These are phyloP conservation scores for Mycena floridula DNA, from an alignment of 768 basidiomycete genomes.

Conservation along the genomic window DNA sequence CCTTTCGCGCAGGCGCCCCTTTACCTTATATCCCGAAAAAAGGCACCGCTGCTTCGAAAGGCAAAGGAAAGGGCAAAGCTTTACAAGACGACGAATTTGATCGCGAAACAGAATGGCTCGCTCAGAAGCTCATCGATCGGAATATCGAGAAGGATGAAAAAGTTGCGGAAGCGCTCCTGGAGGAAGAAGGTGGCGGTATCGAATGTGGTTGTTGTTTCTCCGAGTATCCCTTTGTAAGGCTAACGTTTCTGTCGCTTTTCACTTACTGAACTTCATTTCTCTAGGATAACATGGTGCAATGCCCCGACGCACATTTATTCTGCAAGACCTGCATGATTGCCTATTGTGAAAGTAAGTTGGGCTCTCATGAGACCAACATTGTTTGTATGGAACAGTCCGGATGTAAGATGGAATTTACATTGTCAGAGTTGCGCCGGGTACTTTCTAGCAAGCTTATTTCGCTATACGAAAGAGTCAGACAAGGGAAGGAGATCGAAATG, in stretches of 20 bases:
- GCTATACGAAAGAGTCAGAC: conserved; percentile 69
- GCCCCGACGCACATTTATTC: conserved; percentile 85
- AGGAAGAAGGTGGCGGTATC: conserved; percentile 53
- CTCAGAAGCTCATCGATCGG: conserved; percentile 24
- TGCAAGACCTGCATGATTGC: conserved; percentile 65
- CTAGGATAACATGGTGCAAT: conserved; percentile 83
- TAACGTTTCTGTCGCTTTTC: not conserved
- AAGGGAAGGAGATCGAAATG: conserved; percentile 72
- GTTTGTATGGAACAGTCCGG: conserved; percentile 81
- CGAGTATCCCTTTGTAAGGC: conserved; percentile 61
- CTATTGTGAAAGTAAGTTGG: conserved; percentile 65
- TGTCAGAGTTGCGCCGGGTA: conserved; percentile 62
- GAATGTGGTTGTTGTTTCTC: conserved; percentile 90
- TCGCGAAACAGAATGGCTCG: conserved; percentile 42
- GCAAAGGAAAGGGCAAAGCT: conserved; percentile 35
- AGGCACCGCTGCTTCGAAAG: conserved; percentile 20
- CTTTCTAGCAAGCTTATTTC: conserved; percentile 60
- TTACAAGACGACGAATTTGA: conserved; percentile 42
- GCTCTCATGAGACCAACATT: conserved; percentile 53
- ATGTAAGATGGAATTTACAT: conserved; percentile 62
- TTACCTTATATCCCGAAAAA: conserved; percentile 33
- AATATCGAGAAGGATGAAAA: conserved; percentile 19
- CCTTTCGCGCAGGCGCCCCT: conserved; percentile 11
- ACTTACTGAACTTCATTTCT: too few relatives aligned
- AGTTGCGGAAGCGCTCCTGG: conserved; percentile 24